Evolutionary conservation across 2,329 filamentous ascomycete species (phyloP).

Genomic region (Ascomycota sp.): DNA sequence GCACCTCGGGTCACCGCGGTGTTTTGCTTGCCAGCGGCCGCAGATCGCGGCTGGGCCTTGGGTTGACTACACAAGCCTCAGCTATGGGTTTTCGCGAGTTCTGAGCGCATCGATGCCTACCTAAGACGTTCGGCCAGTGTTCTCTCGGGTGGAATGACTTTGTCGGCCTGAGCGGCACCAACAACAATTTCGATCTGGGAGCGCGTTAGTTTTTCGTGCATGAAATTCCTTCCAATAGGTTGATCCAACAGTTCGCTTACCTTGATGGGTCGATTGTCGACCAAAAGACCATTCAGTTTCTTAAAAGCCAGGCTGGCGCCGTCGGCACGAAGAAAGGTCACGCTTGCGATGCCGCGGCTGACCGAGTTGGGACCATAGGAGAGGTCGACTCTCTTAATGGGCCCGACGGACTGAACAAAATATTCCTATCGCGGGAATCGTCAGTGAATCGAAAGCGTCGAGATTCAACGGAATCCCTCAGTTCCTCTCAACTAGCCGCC

Average conservation of each 20-base stretch:
- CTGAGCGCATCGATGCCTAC: constrained; percentile 16
- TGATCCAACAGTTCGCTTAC: constrained; percentile 19
- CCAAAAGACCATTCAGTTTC: constrained; percentile 67
- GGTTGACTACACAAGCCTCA: constrained; percentile 9
- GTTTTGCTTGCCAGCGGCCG: constrained; percentile 48
- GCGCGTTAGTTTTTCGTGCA: constrained; percentile 6
- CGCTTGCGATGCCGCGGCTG: constrained; percentile 79
- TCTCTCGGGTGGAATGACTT: constrained; percentile 41
- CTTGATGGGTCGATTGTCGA: constrained; percentile 81
- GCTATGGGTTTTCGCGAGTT: background rate
- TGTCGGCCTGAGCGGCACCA: constrained; percentile 48
- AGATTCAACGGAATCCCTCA: constrained; percentile 7
- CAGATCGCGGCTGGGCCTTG: constrained; percentile 49
- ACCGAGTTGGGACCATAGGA: constrained; percentile 81
- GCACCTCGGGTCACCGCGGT: constrained; percentile 20
- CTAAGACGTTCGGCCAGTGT: constrained; percentile 64
- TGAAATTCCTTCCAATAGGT: no score
- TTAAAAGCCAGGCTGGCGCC: constrained; percentile 68
- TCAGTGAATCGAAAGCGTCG: constrained; percentile 35
- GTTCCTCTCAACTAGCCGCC: constrained; percentile 12
- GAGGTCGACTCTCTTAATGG: constrained; percentile 75
- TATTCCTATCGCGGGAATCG: constrained; percentile 68
- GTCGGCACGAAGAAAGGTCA: constrained; percentile 62
- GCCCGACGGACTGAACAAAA: constrained; percentile 67
- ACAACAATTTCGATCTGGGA: constrained; percentile 72